Base-by-base conservation (phyloP, 1,284 basidiomycete species). In the Tylopilus orsonianus region DNA sequence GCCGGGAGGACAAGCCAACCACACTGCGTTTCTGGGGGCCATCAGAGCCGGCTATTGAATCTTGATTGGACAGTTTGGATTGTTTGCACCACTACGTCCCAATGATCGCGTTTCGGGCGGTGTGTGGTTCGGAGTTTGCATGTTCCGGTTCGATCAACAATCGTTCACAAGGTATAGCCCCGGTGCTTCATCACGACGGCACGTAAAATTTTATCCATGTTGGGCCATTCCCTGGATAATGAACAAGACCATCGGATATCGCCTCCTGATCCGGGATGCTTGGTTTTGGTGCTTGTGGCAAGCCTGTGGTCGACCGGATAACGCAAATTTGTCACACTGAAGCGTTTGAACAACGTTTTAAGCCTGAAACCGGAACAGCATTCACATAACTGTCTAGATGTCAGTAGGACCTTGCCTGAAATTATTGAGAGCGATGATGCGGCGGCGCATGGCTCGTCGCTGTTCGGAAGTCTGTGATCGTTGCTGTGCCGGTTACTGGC, bases 151-250 rank as follows among this genome's bases (percentile, higher is more conserved):
- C 50, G 45, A 57, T 52, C 49, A 30, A 38, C 37, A 10, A 44
- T 27, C n/a, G 44, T 36, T 26, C 23, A 36, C 40, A 13, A 20
- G 35, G 44, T 42, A 56, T 55, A 43, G 53, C 48, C n/a, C 46
- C 29, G 13, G 19, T 18, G 14, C 27, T 49, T 30, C 10, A 20
- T 43, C 38, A 20, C 18, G 29, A 41, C 20, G 45, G 49, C 44
- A 60, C 58, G 58, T 60, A 64, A 64, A 41, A 26, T 32, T 35
- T 27, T 29, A 43, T 50, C 46, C 38, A 27, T 20, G 12, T 39
- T 40, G 29, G 26, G 16, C 35, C 29, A 39, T 44, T 42, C 23
- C 8, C 20, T n/a, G 23, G 22, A 24, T 39, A 19, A 49, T 41
- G 37, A 38, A 44, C 16, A 35, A 41, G 38, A 36, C 38, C 10